phyloP scores from a whole-genome alignment of 2,329 filamentous ascomycete species.

The Coniochaeta pulveracea region DNA sequence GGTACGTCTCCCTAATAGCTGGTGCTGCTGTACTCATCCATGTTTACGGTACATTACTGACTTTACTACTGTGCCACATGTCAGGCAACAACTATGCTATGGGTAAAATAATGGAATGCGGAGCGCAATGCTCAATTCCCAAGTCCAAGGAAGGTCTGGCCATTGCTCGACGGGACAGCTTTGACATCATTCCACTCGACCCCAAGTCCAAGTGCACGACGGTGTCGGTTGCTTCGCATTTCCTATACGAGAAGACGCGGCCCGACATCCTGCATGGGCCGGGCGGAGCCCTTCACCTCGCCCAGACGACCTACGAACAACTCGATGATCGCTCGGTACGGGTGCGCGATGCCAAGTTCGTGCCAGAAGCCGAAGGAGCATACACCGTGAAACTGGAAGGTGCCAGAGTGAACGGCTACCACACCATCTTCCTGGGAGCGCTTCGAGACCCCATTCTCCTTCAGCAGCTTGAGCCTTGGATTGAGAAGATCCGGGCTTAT shows the following conservation, averaged over 20 bases:
- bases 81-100: slow-evolving; percentile 17
- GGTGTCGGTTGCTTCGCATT: slow-evolving; percentile 37
- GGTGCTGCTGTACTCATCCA: too few relatives aligned
- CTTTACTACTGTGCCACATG: slow-evolving; percentile 26
- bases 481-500: slow-evolving; percentile 3
- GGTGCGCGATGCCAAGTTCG: slow-evolving; percentile 26
- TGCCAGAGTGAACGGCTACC: slow-evolving; percentile 27
- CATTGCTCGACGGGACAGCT: slow-evolving; percentile 28
- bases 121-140: slow-evolving; percentile 32
- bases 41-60: too few relatives aligned
- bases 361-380: slow-evolving; percentile 10
- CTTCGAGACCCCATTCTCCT: slow-evolving; percentile 26
- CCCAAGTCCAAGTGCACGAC: slow-evolving; percentile 30
- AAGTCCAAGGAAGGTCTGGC: slow-evolving; percentile 30
- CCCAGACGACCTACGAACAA: slow-evolving; percentile 28
- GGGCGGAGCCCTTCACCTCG: slow-evolving; percentile 33
- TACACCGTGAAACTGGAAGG: slow-evolving; percentile 40
- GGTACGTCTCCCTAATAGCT: slow-evolving; percentile 16
- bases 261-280: slow-evolving; percentile 38
- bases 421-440: slow-evolving; percentile 32
- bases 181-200: slow-evolving; percentile 32
- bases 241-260: slow-evolving; percentile 41
- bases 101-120: slow-evolving; percentile 46
- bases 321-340: slow-evolving; percentile 26
- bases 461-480: slow-evolving; percentile 6